Percentiles rank a stretch among this genome's conserved stretches.
These are phyloP conservation scores for Paxillus ammoniavirescens DNA, from an alignment of 768 basidiomycete genomes.

Conservation along the genomic window DNA sequence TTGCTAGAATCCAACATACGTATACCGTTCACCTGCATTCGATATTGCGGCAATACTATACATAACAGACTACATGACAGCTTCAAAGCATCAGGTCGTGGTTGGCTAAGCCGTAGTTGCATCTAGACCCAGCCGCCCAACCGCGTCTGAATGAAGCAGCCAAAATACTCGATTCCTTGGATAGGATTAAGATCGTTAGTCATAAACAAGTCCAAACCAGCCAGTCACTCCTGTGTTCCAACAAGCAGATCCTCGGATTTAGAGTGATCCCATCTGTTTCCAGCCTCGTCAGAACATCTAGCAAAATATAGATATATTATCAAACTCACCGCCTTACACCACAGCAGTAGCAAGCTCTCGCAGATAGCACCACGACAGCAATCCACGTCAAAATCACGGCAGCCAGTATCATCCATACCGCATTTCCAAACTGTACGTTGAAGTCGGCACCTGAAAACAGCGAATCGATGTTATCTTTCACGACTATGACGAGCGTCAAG, in stretches of 20 bases:
- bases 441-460: constrained; percentile 40
- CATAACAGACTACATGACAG: too few relatives aligned
- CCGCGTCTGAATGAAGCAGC: neutral
- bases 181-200: neutral
- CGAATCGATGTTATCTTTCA: constrained; percentile 41
- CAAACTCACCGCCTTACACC: constrained; percentile 48
- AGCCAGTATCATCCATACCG: constrained; percentile 67
- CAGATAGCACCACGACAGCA: constrained; percentile 58
- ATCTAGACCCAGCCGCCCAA: too few relatives aligned
- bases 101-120: too few relatives aligned
- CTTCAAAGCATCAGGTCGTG: too few relatives aligned
- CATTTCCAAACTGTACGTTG: constrained; percentile 59
- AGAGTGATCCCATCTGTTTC: constrained; percentile 5
- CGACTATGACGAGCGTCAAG: constrained; percentile 56
- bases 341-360: constrained; percentile 65
- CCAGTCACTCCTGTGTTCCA: neutral
- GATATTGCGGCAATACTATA: too few relatives aligned
- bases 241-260: neutral
- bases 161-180: neutral
- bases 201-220: neutral
- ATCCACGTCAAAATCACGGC: constrained; percentile 58
- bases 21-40: too few relatives aligned
- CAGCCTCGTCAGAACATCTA: constrained; percentile 5
- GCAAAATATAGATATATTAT: neutral
- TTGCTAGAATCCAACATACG: too few relatives aligned